Conservation (phyloP, 208 protist genomes). For the Herpetomonas samuelpessoai region DNA sequence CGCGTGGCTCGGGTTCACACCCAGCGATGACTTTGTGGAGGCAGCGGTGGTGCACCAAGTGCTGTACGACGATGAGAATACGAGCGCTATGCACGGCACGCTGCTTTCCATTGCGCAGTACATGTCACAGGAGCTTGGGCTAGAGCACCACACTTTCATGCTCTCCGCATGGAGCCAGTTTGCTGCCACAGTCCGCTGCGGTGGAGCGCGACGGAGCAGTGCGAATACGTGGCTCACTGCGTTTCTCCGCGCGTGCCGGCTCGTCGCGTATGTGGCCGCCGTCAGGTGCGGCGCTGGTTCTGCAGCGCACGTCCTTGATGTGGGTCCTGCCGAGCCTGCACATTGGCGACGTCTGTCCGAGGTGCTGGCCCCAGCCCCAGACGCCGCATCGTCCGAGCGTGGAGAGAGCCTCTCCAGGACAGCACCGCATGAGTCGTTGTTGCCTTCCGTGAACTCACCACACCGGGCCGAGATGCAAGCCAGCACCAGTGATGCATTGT, state of each 20-base stretch:
- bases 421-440: too few relatives aligned
- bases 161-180: slow-evolving; percentile 67
- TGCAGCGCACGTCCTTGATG: slow-evolving; percentile 14
- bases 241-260: too few relatives aligned
- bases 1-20: slow-evolving; percentile 36
- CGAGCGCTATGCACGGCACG: neutral
- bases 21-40: slow-evolving; percentile 10
- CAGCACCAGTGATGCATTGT: too few relatives aligned
- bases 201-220: too few relatives aligned
- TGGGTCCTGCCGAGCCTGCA: slow-evolving; percentile 9
- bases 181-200: slow-evolving; percentile 18
- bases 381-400: neutral
- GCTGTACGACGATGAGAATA: neutral
- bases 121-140: slow-evolving; percentile 21
- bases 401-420: neutral
- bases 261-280: slow-evolving; percentile 31
- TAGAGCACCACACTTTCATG: slow-evolving; percentile 58
- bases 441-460: too few relatives aligned
- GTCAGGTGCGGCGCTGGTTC: slow-evolving; percentile 27
- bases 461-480: too few relatives aligned
- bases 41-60: slow-evolving; percentile 7
- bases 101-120: slow-evolving; percentile 57
- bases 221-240: too few relatives aligned
- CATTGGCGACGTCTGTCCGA: slow-evolving; percentile 25
- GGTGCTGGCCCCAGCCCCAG: slow-evolving; percentile 8